Evolutionary conservation across 768 basidiomycete species (phyloP).

Genomic region (Trametes villosa): DNA sequence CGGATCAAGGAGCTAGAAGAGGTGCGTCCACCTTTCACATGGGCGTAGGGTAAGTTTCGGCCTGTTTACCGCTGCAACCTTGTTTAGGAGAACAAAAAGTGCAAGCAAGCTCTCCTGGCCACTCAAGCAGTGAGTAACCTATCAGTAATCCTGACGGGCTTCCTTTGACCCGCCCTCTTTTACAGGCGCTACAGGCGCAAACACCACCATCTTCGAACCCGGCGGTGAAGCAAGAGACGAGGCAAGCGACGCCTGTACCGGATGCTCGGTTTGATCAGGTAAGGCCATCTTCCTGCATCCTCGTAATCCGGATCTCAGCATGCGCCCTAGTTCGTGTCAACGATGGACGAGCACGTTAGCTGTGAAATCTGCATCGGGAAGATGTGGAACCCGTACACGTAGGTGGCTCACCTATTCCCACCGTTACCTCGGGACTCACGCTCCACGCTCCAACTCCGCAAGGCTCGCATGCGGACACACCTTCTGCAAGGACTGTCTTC

Average conservation of each 20-base stretch:
- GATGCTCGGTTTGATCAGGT: conserved; percentile 13
- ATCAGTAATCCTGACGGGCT: neutral
- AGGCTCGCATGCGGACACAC: conserved; percentile 76
- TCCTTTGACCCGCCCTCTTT: neutral
- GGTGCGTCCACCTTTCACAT: conserved; percentile 8
- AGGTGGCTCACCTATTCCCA: conserved; percentile 30
- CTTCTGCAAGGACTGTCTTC: conserved; percentile 66
- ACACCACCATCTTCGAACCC: neutral
- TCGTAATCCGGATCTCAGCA: neutral
- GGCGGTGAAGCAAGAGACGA: neutral
- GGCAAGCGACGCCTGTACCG: neutral
- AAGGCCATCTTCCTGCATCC: neutral
- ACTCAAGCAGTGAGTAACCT: conserved; percentile 6
- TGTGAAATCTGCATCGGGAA: conserved; percentile 69
- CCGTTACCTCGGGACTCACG: neutral
- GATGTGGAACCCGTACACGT: conserved; percentile 75
- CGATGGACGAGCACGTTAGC: conserved; percentile 54
- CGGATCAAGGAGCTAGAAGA: conserved; percentile 20
- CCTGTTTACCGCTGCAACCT: neutral
- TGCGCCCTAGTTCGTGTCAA: conserved; percentile 9
- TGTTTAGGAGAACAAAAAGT: conserved; percentile 12
- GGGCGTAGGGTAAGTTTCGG: neutral
- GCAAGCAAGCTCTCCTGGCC: conserved; percentile 2
- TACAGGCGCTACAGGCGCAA: neutral
- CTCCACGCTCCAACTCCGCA: conserved; percentile 1